Evolutionary conservation across 495 filamentous ascomycete species (phyloP).

Genomic region (Trichoderma virens): DNA sequence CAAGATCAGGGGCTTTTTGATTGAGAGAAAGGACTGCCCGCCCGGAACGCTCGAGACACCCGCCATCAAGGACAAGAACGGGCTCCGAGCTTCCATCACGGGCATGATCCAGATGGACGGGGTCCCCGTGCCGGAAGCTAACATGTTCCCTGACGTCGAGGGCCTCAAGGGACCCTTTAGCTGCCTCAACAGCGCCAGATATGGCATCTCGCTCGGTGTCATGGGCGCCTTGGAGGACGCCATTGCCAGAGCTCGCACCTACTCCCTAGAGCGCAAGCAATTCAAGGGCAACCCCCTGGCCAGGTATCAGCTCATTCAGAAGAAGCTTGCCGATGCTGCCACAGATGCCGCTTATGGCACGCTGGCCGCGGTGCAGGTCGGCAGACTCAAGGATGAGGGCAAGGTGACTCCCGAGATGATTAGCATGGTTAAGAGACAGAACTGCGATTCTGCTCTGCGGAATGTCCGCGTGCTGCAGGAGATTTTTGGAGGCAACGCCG

Average conservation of each 20-base stretch:
- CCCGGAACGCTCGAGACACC: constrained; percentile 88
- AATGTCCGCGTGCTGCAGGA: constrained; percentile 82
- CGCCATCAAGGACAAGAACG: constrained; percentile 89
- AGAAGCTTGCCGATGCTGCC: constrained; percentile 87
- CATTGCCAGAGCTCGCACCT: constrained; percentile 68
- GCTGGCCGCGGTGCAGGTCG: constrained; percentile 80
- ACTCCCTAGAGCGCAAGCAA: constrained; percentile 86
- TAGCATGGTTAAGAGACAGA: constrained; percentile 96
- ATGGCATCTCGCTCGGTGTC: constrained; percentile 87
- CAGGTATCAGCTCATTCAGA: constrained; percentile 97
- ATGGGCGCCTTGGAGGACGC: constrained; percentile 95
- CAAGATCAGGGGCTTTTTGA: constrained; percentile 90
- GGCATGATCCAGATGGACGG: constrained; percentile 95
- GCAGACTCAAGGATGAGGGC: constrained; percentile 85
- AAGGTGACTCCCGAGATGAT: constrained; percentile 93
- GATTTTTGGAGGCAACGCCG: constrained; percentile 93
- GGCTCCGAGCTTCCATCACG: constrained; percentile 85
- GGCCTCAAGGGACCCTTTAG: constrained; percentile 85
- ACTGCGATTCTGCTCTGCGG: constrained; percentile 82
- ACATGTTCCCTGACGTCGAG: constrained; percentile 91
- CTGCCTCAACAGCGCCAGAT: constrained; percentile 86
- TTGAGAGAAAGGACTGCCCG: constrained; percentile 74
- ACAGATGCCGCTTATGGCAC: constrained; percentile 89
- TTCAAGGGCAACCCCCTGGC: constrained; percentile 95
- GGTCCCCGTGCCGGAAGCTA: constrained; percentile 79